phyloP scores from a whole-genome alignment of 768 basidiomycete genomes.

The Trametes punicea region DNA sequence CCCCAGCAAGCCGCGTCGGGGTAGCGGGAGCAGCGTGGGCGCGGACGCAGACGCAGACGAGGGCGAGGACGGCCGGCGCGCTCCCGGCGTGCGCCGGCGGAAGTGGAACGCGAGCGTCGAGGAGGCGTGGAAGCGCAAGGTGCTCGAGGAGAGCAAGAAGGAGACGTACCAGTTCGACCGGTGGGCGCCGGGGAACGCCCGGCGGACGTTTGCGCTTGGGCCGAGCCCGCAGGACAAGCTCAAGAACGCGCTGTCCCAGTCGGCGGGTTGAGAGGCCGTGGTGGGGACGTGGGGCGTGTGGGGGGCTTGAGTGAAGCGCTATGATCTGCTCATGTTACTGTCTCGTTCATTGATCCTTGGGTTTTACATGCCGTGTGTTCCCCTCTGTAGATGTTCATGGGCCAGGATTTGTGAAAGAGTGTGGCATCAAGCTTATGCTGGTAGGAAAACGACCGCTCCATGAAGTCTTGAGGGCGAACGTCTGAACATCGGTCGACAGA shows the following conservation, averaged over 20 bases:
- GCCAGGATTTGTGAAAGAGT: no score
- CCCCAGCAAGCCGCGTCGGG: not conserved
- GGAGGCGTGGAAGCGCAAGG: constrained; percentile 6
- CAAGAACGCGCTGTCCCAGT: not conserved
- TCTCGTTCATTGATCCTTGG: no score
- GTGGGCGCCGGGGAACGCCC: not conserved
- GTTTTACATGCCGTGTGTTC: no score
- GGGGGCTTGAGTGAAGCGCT: no score
- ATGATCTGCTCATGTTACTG: no score
- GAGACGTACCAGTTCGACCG: not conserved
- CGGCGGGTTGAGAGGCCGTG: not conserved
- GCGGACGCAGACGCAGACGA: not conserved
- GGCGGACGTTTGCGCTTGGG: not conserved
- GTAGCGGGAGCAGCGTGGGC: not conserved
- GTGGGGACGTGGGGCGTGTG: not conserved
- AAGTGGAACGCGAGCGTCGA: constrained; percentile 1
- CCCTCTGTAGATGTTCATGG: no score
- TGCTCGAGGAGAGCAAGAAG: constrained; percentile 3
- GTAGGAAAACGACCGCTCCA: no score
- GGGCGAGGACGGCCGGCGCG: not conserved
- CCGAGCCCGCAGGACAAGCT: not conserved
- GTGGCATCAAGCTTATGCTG: no score
- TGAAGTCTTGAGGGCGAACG: no score
- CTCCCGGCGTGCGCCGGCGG: not conserved
- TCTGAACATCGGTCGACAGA: no score